Conservation (phyloP, 495 filamentous ascomycete species). For the Sabuloglossum arenarium region DNA sequence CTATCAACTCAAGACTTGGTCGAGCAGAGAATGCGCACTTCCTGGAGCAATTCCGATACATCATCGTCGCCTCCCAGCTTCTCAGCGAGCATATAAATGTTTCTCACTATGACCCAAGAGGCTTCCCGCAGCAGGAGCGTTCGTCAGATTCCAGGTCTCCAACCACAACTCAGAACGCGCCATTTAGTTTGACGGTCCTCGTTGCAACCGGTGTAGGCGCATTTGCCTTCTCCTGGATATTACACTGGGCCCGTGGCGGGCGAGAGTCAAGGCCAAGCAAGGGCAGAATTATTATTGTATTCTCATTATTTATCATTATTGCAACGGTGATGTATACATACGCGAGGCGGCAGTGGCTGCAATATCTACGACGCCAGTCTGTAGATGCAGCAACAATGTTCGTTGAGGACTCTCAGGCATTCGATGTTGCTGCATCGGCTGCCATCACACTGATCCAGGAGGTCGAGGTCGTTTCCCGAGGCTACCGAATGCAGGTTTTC, state of each 20-base stretch:
- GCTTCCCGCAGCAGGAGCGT: conserved; percentile 2
- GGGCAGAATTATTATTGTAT: conserved; percentile 33
- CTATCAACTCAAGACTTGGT: conserved; percentile 56
- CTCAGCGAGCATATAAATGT: conserved; percentile 44
- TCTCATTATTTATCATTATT: conserved; percentile 32
- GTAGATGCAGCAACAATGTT: conserved; percentile 53
- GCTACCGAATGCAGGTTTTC: conserved; percentile 61
- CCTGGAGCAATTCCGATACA: conserved; percentile 87
- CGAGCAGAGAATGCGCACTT: conserved; percentile 70
- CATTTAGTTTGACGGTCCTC: conserved; percentile 23
- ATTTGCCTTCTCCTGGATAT: conserved; percentile 49
- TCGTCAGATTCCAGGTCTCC: conserved; percentile 5
- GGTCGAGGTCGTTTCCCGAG: conserved; percentile 84
- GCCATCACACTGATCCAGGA: conserved; percentile 82
- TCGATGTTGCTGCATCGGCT: conserved; percentile 60
- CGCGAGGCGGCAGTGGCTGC: conserved; percentile 62
- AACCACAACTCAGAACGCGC: conserved; percentile 3
- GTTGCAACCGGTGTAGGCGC: conserved; percentile 31
- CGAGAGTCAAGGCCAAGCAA: conserved; percentile 26
- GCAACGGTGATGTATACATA: conserved; percentile 46
- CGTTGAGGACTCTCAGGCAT: conserved; percentile 56
- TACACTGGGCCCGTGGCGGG: conserved; percentile 41
- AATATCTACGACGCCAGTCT: conserved; percentile 59
- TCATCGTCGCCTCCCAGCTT: conserved; percentile 85
- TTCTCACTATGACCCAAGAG: conserved; percentile 18